A percentile compares a stretch with the other conserved stretches of the same genome.
Conservation (phyloP, 768 basidiomycete genomes). For the Auricularia sp. region DNA sequence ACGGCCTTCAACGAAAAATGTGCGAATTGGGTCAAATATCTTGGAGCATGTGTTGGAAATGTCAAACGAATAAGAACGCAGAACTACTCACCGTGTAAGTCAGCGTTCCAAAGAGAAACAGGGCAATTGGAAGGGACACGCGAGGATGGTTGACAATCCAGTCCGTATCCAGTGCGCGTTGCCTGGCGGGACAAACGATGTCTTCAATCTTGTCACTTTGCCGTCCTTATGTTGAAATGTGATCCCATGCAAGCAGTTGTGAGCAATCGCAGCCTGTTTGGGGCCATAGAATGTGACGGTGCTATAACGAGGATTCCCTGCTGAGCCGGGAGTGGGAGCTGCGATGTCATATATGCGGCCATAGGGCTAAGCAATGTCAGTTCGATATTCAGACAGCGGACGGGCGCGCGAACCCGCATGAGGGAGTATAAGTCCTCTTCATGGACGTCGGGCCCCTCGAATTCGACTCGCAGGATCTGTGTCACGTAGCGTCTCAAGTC, state of each 20-base stretch:
- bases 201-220: constrained; percentile 35
- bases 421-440: constrained; percentile 72
- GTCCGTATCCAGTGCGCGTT: constrained; percentile 57
- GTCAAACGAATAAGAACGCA: constrained; percentile 2
- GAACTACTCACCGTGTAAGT: constrained; percentile 64
- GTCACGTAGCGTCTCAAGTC: constrained; percentile 82
- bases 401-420: constrained; percentile 51
- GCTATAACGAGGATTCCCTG: constrained; percentile 57
- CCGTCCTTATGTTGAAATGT: constrained; percentile 18
- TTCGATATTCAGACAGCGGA: constrained; percentile 2
- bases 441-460: constrained; percentile 79
- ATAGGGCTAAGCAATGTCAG: constrained; percentile 46
- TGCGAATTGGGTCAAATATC: constrained; percentile 89
- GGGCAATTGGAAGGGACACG: constrained; percentile 66
- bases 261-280: constrained; percentile 67
- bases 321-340: constrained; percentile 47
- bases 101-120: constrained; percentile 82
- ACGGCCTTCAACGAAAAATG: constrained; percentile 72
- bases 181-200: constrained; percentile 53
- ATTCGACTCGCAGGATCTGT: constrained; percentile 59
- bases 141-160: constrained; percentile 85
- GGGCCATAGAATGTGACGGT: constrained; percentile 51
- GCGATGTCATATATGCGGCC: constrained; percentile 66
- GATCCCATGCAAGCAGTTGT: constrained; percentile 68
- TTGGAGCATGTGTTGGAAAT: constrained; percentile 17